Conservation (phyloP, 306 rosid genomes). For the Quercus parvula region DNA sequence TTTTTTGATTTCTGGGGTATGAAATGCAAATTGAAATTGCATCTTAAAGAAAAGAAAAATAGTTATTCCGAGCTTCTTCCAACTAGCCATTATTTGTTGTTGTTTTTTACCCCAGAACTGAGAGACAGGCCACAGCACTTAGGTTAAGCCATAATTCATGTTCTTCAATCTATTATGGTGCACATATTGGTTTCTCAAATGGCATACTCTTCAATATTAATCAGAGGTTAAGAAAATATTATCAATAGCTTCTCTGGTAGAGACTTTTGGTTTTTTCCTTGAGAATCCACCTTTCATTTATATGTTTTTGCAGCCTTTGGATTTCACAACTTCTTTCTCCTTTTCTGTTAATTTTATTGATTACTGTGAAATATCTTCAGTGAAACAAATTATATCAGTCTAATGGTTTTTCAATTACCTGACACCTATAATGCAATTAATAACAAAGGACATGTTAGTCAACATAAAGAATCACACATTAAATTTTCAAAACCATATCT, state of each 20-base stretch:
- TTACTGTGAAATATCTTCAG: too few relatives aligned
- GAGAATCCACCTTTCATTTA: not conserved
- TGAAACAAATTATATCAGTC: too few relatives aligned
- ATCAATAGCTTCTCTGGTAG: not conserved
- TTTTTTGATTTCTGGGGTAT: slow-evolving; percentile 12
- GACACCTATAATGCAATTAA: too few relatives aligned
- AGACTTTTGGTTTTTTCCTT: not conserved
- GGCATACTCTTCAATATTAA: not conserved
- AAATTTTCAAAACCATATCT: too few relatives aligned
- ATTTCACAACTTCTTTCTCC: not conserved
- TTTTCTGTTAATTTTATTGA: not conserved
- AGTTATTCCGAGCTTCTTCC: not conserved
- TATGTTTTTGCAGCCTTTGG: not conserved
- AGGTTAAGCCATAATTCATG: not conserved
- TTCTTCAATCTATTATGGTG: not conserved
- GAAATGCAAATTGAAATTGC: slow-evolving; percentile 7
- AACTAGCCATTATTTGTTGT: not conserved
- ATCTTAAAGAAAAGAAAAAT: not conserved
- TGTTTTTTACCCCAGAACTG: not conserved
- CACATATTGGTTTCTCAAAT: not conserved
- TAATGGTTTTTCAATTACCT: too few relatives aligned
- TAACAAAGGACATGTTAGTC: too few relatives aligned
- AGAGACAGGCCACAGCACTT: not conserved
- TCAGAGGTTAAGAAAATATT: not conserved
- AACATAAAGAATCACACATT: too few relatives aligned